Evolutionary conservation across 2,329 filamentous ascomycete species (phyloP).

Genomic region (Thelonectria rubi): DNA sequence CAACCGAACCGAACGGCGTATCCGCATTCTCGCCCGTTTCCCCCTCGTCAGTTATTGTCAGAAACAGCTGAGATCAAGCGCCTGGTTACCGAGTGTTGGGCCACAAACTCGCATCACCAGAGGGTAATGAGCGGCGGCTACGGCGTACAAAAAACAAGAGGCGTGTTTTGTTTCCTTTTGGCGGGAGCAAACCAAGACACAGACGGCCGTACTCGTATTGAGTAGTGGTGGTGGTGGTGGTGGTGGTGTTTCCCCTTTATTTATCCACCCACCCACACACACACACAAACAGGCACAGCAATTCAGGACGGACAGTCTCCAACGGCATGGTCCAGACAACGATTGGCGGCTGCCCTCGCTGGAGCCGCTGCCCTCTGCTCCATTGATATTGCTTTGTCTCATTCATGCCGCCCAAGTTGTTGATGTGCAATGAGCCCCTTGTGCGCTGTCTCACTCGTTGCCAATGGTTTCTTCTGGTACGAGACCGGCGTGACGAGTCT

Average conservation of each 20-base stretch:
- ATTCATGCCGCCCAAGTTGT: neutral
- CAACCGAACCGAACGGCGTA: neutral
- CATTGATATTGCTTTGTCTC: conserved; percentile 2
- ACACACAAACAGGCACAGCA: neutral
- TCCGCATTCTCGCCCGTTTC: neutral
- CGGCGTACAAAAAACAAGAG: too few species aligned
- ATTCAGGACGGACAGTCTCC: neutral
- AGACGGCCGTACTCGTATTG: conserved; percentile 3
- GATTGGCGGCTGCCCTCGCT: neutral
- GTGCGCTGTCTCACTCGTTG: neutral
- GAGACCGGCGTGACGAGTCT: neutral
- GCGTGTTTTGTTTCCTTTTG: neutral
- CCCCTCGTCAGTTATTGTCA: neutral
- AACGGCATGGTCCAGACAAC: neutral
- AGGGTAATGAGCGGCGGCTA: neutral
- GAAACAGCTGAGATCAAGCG: neutral
- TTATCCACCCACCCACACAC: conserved; percentile 1
- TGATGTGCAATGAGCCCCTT: neutral
- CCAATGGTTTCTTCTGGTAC: neutral
- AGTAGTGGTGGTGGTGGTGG: neutral
- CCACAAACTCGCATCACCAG: neutral
- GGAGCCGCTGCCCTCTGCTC: neutral
- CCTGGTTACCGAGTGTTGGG: neutral
- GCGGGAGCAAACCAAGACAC: neutral
- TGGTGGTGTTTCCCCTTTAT: neutral